phyloP scores from a whole-genome alignment of 1,284 basidiomycete genomes.

The Mycena sp. region DNA sequence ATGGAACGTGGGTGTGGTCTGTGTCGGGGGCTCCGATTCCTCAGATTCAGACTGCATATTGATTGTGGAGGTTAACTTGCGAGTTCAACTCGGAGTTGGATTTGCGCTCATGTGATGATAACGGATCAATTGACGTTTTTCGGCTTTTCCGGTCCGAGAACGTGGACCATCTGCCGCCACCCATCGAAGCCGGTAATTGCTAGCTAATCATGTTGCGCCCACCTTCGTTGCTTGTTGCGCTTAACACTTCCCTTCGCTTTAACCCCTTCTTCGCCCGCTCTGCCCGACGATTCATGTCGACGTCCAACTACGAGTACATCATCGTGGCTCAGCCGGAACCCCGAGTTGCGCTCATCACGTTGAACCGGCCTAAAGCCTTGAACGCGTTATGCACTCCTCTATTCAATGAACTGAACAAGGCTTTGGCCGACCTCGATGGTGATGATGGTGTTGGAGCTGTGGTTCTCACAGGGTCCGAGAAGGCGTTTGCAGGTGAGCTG shows the following conservation, averaged over 20 bases:
- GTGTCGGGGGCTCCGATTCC: constrained; percentile 1
- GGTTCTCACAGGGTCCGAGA: constrained; percentile 93
- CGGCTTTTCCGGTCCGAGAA: too few species aligned
- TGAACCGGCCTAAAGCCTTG: constrained; percentile 96
- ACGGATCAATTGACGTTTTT: neutral
- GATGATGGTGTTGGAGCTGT: constrained; percentile 85
- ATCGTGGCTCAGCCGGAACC: constrained; percentile 80
- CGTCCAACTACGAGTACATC: constrained; percentile 72
- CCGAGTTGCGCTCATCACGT: constrained; percentile 88
- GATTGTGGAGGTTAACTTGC: too few species aligned
- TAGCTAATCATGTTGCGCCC: constrained; percentile 3
- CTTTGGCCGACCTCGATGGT: constrained; percentile 76
- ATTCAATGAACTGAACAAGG: constrained; percentile 83
- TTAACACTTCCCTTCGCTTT: constrained; percentile 1
- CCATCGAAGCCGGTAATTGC: too few species aligned
- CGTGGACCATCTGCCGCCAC: too few species aligned
- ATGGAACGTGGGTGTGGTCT: constrained; percentile 46
- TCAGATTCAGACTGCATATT: constrained; percentile 13
- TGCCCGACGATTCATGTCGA: constrained; percentile 52
- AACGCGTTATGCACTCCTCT: constrained; percentile 91
- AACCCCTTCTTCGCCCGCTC: constrained; percentile 7
- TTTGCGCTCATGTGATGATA: neutral
- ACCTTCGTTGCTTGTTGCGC: constrained; percentile 13
- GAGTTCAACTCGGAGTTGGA: neutral
- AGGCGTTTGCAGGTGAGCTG: constrained; percentile 87